Conservation (phyloP, 2,329 filamentous ascomycete genomes). For the Exophiala sp. region DNA sequence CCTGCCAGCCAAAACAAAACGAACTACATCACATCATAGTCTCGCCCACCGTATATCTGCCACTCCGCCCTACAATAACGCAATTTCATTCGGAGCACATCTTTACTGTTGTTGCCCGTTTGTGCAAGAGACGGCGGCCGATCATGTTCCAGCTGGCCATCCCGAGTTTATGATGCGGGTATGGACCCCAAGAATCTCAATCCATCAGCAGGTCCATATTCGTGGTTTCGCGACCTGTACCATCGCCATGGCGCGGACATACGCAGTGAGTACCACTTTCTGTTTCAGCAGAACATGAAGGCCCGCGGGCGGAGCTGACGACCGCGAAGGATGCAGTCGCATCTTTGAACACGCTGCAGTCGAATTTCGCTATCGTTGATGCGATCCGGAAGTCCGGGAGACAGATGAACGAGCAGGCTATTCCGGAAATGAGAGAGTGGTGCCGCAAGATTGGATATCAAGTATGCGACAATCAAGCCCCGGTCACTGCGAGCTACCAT, state of each 20-base stretch:
- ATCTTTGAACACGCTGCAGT: conserved; percentile 69
- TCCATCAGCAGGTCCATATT: not conserved
- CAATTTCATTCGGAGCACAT: too few species aligned
- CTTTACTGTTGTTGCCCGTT: not conserved
- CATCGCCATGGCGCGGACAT: conserved; percentile 25
- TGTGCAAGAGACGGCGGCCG: not conserved
- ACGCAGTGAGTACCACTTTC: conserved; percentile 19
- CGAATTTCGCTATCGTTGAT: conserved; percentile 72
- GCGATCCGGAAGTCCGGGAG: conserved; percentile 68
- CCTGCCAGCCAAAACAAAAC: too few species aligned
- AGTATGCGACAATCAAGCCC: conserved; percentile 52
- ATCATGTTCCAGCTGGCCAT: conserved; percentile 4
- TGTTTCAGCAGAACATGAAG: not conserved
- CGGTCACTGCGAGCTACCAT: conserved; percentile 48
- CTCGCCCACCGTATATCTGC: too few species aligned
- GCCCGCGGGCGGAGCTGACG: not conserved
- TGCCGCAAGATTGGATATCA: conserved; percentile 68
- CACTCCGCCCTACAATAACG: too few species aligned
- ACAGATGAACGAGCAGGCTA: conserved; percentile 65
- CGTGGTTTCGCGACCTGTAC: conserved; percentile 17
- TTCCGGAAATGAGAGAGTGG: conserved; percentile 79
- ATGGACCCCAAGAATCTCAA: conserved; percentile 14
- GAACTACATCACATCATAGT: not conserved
- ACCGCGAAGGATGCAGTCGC: conserved; percentile 57
- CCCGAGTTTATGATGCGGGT: conserved; percentile 16